Base-by-base conservation (phyloP, 495 filamentous ascomycete species). In the Glutinoglossum americanum region DNA sequence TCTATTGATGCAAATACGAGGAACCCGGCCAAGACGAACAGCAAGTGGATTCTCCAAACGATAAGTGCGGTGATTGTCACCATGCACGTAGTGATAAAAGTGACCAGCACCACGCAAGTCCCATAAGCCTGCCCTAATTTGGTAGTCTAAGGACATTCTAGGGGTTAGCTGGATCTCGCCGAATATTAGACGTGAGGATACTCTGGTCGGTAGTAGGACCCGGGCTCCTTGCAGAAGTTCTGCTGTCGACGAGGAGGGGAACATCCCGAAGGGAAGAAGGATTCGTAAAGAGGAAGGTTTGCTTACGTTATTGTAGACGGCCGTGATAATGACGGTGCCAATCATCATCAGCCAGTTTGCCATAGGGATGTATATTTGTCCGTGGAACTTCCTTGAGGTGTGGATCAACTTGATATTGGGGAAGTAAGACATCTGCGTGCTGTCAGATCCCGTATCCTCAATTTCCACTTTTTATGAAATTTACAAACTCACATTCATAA, bases 261-360 rank as follows among this genome's bases (percentile, higher is more conserved):
- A 15, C 37, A 21, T n/a, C 41, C 3, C 41, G 21, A n/a, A 33
- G 3, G n/a, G 13, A 45, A 45, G 37, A 41, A 41, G 13, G 37
- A 17, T 2, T 15, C 10, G 5, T 3, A 15, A 41, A 41, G 37
- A 17, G 37, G 37, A 11, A 3, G n/a, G n/a, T 21, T 45, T 1
- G 48, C 73, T 64, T 65, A 78, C 76, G 62, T 87, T 85, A 57
- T 76, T 83, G 66, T 84, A 87, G 17, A 84, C 77, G 1, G 76
- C 78, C 0, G 83, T 83, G 26, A 87, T 78, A 23, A 85, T 69
- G n/a, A 87, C 73, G 1, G 81, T 79, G n/a, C 83, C 83, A 55
- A 82, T 68, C 79, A 87, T 82, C 56, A 87, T 67, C 19, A 87
- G 64, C 81, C 81, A 85, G 63, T 87, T 87, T 3, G 78, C 75